Base-by-base conservation (phyloP, 805 yeast genomes). In the Komagataella pastoris region DNA sequence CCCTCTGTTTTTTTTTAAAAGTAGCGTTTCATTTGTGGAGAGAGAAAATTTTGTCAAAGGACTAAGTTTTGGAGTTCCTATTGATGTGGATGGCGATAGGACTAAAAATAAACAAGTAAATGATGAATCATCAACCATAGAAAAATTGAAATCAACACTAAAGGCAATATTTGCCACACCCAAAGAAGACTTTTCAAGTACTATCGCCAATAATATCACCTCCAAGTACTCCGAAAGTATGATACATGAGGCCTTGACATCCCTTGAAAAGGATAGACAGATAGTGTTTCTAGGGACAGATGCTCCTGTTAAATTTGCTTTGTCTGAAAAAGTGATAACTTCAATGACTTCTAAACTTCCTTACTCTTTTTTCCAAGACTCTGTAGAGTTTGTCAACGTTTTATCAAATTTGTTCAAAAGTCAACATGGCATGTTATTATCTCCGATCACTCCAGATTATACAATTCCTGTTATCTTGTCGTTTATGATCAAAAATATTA, bases 391-490 rank as follows among this genome's bases (percentile, higher is more conserved):
- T 58, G 69, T 72, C 47, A 69, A 67, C 1, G 61, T 69, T 8
- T 51, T 85, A 36, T 58, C 58, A 6, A 69, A 74, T 1, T 61
- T 79, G 3, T 58, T 73, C 6, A 65, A 65, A 4, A 70, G 71
- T 4, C 64, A 70, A 0, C 78, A 80, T 56, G 95, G 88, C 1
- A 57, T 79, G 24, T 58, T 78, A 1, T 51, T 79, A 21, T 77
- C 83, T 0, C 73, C 74, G 3, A 73, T 85, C 51, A 74, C 81
- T 5, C 75, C 77, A 6, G 83, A 82, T 60, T 76, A 84, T 6
- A 75, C 82, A 6, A 79, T 86, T 70, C 80, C 84, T 14, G 65
- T 80, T 2, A 60, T 88, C 14, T 61, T 88, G 47, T 81, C 83
- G 51, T 60, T 79, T 40, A 57, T 83, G 17, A 75, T 81, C 2